Evolutionary conservation across 352 stramenopile species (phyloP), one percentile per base, ranked within the genome.

Genomic region (Globisporangium carolinianum): DNA sequence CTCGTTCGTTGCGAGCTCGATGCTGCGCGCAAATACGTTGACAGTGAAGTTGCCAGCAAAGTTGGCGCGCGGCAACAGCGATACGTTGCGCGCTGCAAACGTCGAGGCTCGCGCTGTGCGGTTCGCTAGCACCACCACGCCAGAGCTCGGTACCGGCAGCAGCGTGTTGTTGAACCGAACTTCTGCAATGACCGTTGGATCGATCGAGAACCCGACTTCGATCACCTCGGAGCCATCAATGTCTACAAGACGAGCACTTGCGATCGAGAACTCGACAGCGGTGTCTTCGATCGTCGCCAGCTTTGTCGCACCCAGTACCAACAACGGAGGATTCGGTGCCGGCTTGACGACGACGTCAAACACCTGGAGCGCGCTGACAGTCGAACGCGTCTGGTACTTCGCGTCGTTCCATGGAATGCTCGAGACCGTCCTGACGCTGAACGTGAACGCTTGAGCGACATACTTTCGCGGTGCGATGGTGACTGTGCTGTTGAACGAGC

Each of bases 211-310:
- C 2, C 58, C 58, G 9, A 83, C 48, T 51, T 87, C 73, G 35
- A 87, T 72, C 5, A 68, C 60, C 55, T 84, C 74, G 0, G 76
- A 87, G 14, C 72, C 74, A 47, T 83, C 76, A 8, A 24, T 39
- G 24, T 87, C 76, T 0, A 76, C 61, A 1, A 76, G 81, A 0
- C 61, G 64, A 0, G 68, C 76, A 9, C 73, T 65, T 4, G 73
- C 12, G 6, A 87, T 72, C 35, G 42, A 61, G 37, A 87, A 69
- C 7, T 53, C 53, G 5, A 18, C 65, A n/a, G 39, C n/a, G 0
- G 65, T 57, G 32, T 87, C 74, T 50, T 84, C 76, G 1, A 60
- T 32, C 6, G 53, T 72, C 5, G 60, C 56, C 45, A 84, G 15
- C 6, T 55, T 14, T 2, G 70, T 57, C 6, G 55, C 57, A 24